Conservation (phyloP, 805 yeast genomes). For the Pichia rugopelliculosa region DNA sequence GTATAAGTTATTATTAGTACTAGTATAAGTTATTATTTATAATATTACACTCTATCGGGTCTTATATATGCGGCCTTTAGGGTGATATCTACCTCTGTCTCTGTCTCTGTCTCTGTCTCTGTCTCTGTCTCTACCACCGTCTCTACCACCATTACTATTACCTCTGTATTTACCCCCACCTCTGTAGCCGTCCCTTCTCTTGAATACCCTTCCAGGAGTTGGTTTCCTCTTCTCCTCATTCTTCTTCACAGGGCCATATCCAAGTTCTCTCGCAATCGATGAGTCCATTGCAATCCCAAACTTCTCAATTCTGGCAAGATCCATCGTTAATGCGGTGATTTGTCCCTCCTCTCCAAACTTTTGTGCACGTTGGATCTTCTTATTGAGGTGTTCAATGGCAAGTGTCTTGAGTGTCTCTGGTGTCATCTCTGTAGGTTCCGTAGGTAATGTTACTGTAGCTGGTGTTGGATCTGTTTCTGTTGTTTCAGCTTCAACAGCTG, state of each 20-base stretch:
- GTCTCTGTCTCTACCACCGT: neutral
- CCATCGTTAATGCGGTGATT: constrained; percentile 48
- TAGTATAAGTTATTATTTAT: no score
- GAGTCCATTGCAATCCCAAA: constrained; percentile 73
- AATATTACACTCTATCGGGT: constrained; percentile 1
- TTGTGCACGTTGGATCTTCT: constrained; percentile 63
- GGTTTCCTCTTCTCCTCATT: neutral
- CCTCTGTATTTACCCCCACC: neutral
- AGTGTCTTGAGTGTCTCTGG: constrained; percentile 66
- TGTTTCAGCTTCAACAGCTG: constrained; percentile 14
- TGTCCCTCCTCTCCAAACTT: constrained; percentile 64
- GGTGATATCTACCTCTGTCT: neutral
- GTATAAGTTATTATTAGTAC: no score
- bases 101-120: neutral
- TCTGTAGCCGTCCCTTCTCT: no score
- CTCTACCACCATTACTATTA: neutral
- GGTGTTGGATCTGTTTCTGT: constrained; percentile 7
- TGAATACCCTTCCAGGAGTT: no score
- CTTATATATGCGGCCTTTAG: constrained; percentile 6
- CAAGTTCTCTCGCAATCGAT: constrained; percentile 60
- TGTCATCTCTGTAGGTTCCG: constrained; percentile 28
- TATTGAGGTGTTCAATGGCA: constrained; percentile 59
- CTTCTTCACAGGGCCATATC: constrained; percentile 30
- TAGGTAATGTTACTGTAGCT: no score
- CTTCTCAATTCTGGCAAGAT: constrained; percentile 66